A percentile compares a stretch with the other conserved stretches of the same genome.
phyloP scores from a whole-genome alignment of 2,329 filamentous ascomycete species.

The Diaporthe batatas region DNA sequence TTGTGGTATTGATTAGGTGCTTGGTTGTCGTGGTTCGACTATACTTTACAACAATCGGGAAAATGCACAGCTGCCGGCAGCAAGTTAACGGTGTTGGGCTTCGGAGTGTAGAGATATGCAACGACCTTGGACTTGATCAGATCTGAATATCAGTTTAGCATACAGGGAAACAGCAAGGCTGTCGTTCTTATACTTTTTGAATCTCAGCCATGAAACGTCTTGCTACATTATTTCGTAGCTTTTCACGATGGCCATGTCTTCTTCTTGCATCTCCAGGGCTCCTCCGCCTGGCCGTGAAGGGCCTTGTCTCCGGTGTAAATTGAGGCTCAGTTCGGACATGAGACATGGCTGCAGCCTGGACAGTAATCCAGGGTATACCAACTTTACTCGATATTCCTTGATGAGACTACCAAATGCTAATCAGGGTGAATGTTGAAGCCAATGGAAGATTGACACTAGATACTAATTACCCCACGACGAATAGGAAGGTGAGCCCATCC shows the following conservation, averaged over 20 bases:
- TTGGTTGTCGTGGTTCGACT: too few species aligned
- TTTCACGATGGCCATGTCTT: not conserved
- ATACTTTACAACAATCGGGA: too few species aligned
- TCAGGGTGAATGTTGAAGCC: too few species aligned
- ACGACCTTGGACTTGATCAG: not conserved
- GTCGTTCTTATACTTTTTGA: not conserved
- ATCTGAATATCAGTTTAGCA: not conserved
- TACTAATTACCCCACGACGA: conserved; percentile 1
- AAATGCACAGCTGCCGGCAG: conserved; percentile 19
- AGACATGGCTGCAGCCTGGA: conserved; percentile 18
- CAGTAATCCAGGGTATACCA: not conserved
- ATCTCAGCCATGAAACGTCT: not conserved
- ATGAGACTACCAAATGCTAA: not conserved
- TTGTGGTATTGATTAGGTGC: not conserved
- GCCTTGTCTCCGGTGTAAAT: not conserved
- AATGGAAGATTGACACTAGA: not conserved
- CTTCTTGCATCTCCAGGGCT: not conserved
- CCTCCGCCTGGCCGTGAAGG: not conserved
- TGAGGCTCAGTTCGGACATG: conserved; percentile 7
- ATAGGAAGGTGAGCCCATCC: conserved; percentile 3
- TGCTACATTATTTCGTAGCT: not conserved
- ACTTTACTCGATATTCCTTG: not conserved
- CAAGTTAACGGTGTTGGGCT: not conserved
- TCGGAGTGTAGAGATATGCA: not conserved
- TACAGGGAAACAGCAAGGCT: not conserved